Conservation (phyloP, 768 basidiomycete species). For the Daedaleopsis nitida region DNA sequence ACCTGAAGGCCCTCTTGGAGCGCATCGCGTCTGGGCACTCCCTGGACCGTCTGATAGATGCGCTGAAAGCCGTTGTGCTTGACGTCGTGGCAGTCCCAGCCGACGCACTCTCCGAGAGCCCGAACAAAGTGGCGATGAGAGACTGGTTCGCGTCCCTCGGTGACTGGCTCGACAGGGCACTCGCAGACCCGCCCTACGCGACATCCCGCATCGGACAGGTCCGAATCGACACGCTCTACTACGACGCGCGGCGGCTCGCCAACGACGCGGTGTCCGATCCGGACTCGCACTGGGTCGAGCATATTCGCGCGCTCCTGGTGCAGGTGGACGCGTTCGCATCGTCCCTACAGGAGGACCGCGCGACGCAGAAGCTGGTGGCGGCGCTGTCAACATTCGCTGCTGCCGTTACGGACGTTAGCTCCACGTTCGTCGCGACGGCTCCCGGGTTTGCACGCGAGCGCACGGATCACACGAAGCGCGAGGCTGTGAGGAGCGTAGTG, state of each 20-base stretch:
- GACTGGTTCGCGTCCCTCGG: slow-evolving; percentile 13
- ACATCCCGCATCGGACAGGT: slow-evolving; percentile 15
- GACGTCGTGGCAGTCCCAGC: slow-evolving; percentile 13
- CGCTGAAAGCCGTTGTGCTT: background rate
- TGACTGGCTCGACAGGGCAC: slow-evolving; percentile 23
- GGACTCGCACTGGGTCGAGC: slow-evolving; percentile 11
- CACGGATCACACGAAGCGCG: slow-evolving; percentile 8
- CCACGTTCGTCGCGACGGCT: background rate
- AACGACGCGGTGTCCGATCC: slow-evolving; percentile 3
- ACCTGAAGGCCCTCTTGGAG: slow-evolving; percentile 21
- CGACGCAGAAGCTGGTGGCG: slow-evolving; percentile 18
- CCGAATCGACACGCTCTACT: slow-evolving; percentile 20
- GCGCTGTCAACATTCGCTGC: slow-evolving; percentile 18
- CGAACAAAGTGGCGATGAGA: background rate
- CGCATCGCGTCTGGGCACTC: slow-evolving; percentile 21
- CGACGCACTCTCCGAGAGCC: slow-evolving; percentile 2
- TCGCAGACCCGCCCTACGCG: slow-evolving; percentile 20
- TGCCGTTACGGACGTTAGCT: slow-evolving; percentile 3
- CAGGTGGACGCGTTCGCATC: slow-evolving; percentile 21
- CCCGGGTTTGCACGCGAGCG: slow-evolving; percentile 9
- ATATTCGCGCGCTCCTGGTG: slow-evolving; percentile 15
- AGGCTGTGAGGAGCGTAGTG: slow-evolving; percentile 5
- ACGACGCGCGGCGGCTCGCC: slow-evolving; percentile 17
- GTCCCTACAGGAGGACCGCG: slow-evolving; percentile 20
- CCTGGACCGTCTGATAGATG: slow-evolving; percentile 11